Evolutionary conservation across 108 stramenopile species (phyloP).

Genomic region (Nannochloropsis gaditana): DNA sequence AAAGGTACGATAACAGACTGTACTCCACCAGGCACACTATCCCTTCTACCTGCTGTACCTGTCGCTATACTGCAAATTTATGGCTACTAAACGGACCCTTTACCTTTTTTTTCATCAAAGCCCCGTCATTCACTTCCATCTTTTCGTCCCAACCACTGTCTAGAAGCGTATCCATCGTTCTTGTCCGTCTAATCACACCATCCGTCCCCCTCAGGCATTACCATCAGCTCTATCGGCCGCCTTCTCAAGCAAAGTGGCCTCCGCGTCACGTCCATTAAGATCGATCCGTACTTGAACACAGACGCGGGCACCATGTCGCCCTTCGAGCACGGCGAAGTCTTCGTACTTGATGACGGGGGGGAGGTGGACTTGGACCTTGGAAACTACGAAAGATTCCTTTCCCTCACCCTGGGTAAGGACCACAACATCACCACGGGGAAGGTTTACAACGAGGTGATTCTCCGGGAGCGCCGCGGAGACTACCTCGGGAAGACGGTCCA

Average conservation of each 20-base stretch:
- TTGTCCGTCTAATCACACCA: not conserved
- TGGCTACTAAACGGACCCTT: not conserved
- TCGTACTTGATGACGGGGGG: slow-evolving; percentile 95
- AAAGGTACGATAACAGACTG: slow-evolving; percentile 61
- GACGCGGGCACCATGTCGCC: slow-evolving; percentile 98
- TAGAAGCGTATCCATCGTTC: not conserved
- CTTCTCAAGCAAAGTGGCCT: slow-evolving; percentile 83
- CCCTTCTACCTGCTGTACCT: too few relatives aligned
- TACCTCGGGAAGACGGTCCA: slow-evolving; percentile 97
- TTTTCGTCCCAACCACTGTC: not conserved
- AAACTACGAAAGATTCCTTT: slow-evolving; percentile 95
- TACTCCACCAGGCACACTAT: too few relatives aligned
- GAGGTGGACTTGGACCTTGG: slow-evolving; percentile 97
- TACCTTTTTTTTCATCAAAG: not conserved
- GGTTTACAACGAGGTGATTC: slow-evolving; percentile 86
- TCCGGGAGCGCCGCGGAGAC: slow-evolving; percentile 87
- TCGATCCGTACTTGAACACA: slow-evolving; percentile 96
- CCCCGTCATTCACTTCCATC: too few relatives aligned
- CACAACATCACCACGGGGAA: slow-evolving; percentile 97
- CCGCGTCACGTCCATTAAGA: slow-evolving; percentile 90
- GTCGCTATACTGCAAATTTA: not conserved
- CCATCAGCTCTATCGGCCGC: slow-evolving; percentile 90
- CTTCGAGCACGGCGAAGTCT: slow-evolving; percentile 70
- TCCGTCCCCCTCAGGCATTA: slow-evolving; percentile 48
- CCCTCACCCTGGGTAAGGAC: slow-evolving; percentile 70